A percentile compares a stretch with the other conserved stretches of the same genome.
Evolutionary conservation across 805 yeast species (phyloP).

Genomic region (Cyberlindnera lachancei): DNA sequence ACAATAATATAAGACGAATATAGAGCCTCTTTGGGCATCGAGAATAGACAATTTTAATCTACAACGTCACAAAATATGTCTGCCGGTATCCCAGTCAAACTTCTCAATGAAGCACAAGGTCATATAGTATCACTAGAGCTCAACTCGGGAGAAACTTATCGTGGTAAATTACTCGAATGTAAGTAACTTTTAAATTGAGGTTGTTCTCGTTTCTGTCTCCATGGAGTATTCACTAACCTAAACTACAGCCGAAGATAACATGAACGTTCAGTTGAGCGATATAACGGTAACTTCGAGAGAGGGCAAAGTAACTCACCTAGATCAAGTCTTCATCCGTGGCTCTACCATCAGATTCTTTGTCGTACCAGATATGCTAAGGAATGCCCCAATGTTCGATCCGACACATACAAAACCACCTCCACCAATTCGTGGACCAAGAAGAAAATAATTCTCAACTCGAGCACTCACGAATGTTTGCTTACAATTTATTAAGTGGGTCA

Average conservation of each 20-base stretch:
- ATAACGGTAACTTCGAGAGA: conserved; percentile 72
- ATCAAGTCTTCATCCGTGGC: conserved; percentile 86
- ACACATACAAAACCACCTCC: conserved; percentile 58
- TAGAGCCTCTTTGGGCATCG: conserved; percentile 6
- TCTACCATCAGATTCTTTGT: conserved; percentile 79
- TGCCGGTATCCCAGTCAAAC: conserved; percentile 75
- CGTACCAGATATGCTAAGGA: conserved; percentile 79
- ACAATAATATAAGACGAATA: conserved; percentile 2
- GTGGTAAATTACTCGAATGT: conserved; percentile 79
- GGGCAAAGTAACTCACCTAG: conserved; percentile 69
- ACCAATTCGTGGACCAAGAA: conserved; percentile 57
- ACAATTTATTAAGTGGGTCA: too few relatives aligned
- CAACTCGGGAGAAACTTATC: conserved; percentile 75
- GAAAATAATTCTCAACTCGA: conserved; percentile 23
- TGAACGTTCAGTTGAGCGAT: conserved; percentile 84
- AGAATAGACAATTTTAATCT: neutral
- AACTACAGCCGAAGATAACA: conserved; percentile 63
- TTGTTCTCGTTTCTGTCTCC: too few relatives aligned
- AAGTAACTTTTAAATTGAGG: conserved; percentile 3
- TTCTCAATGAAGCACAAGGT: conserved; percentile 84
- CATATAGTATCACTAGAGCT: conserved; percentile 80
- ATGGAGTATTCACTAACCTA: too few relatives aligned
- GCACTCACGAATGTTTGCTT: too few relatives aligned
- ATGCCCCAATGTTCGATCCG: conserved; percentile 82
- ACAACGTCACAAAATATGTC: too few relatives aligned